These are phyloP conservation scores for Phylloboletellus chloephorus DNA, from an alignment of 1,284 basidiomycete species.

Conservation along the genomic window DNA sequence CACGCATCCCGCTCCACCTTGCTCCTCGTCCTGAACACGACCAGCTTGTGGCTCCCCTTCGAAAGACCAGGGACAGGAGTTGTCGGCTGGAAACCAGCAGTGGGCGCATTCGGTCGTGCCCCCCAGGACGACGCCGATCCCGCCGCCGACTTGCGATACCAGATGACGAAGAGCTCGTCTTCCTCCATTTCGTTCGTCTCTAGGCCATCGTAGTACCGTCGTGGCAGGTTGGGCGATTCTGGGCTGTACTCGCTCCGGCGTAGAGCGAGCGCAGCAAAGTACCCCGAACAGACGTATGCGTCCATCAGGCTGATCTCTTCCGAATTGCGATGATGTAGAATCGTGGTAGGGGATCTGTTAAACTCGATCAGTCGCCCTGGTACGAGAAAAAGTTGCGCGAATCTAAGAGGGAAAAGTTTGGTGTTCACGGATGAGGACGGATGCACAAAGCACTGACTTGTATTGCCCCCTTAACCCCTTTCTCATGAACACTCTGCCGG, in stretches of 20 bases:
- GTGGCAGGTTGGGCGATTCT: constrained; percentile 45
- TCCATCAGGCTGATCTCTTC: constrained; percentile 61
- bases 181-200: constrained; percentile 74
- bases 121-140: neutral
- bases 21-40: constrained; percentile 70
- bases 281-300: constrained; percentile 74
- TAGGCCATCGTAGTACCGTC: constrained; percentile 74
- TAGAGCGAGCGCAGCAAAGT: constrained; percentile 63
- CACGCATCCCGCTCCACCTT: constrained; percentile 80
- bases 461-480: constrained; percentile 64
- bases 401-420: constrained; percentile 35
- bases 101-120: constrained; percentile 20
- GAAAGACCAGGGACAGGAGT: constrained; percentile 48
- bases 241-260: constrained; percentile 57
- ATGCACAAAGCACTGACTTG: constrained; percentile 43
- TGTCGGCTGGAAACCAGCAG: constrained; percentile 21
- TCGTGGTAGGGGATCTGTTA: constrained; percentile 46
- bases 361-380: constrained; percentile 62
- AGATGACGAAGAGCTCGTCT: constrained; percentile 69
- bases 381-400: constrained; percentile 63
- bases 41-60: constrained; percentile 51
- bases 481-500: constrained; percentile 66
- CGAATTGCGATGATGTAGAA: constrained; percentile 45
- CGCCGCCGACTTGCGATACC: constrained; percentile 45
- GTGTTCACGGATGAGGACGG: neutral